Conservation (phyloP, 495 filamentous ascomycete species). For the Penicillium cosmopolitanum region DNA sequence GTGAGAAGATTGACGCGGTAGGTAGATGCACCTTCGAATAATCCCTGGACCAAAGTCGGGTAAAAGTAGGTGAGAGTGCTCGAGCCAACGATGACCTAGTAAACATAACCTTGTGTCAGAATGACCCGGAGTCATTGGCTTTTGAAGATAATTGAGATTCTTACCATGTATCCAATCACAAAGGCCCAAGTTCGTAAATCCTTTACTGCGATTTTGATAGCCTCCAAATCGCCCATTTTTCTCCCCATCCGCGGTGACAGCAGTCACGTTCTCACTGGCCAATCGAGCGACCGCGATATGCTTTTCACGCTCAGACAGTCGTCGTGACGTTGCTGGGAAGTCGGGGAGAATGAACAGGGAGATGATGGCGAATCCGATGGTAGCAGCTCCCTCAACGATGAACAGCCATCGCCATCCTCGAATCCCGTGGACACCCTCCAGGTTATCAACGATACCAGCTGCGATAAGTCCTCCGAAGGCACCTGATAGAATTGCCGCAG, state of each 20-base stretch:
- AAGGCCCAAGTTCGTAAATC: slow-evolving; percentile 36
- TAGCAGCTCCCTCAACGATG: slow-evolving; percentile 67
- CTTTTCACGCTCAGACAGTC: slow-evolving; percentile 29
- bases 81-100: slow-evolving; percentile 40
- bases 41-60: slow-evolving; percentile 50
- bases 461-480: slow-evolving; percentile 57
- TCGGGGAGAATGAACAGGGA: slow-evolving; percentile 35
- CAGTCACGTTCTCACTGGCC: slow-evolving; percentile 21
- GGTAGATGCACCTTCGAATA: slow-evolving; percentile 47
- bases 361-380: slow-evolving; percentile 35
- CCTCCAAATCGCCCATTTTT: slow-evolving; percentile 15
- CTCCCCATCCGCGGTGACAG: slow-evolving; percentile 23
- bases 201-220: slow-evolving; percentile 16
- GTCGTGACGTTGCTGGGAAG: slow-evolving; percentile 32
- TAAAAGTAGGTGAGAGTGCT: slow-evolving; percentile 56
- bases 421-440: slow-evolving; percentile 55
- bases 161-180: slow-evolving; percentile 37
- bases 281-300: slow-evolving; percentile 29
- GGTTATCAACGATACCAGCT: slow-evolving; percentile 36
- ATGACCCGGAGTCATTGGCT: not conserved
- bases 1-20: slow-evolving; percentile 41
- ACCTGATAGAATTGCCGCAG: slow-evolving; percentile 50
- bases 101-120: not conserved
- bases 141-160: not conserved
- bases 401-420: slow-evolving; percentile 72